Percentiles rank a stretch among this genome's conserved stretches.
Conservation (phyloP, 2,329 filamentous ascomycete genomes). For the Paracorniculantispora psalliotae region DNA sequence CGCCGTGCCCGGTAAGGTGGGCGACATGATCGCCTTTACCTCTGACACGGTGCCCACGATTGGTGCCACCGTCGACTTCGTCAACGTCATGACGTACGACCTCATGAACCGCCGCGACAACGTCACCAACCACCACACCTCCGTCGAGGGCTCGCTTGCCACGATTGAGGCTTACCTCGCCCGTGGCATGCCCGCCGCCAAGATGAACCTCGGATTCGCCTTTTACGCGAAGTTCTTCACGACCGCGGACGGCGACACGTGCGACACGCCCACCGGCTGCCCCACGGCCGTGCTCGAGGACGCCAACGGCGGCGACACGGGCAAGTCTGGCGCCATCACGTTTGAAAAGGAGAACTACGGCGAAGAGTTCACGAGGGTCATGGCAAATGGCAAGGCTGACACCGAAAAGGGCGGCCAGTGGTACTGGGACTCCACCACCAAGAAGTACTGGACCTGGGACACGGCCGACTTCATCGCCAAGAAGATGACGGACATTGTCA, state of each 20-base stretch:
- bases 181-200: constrained; percentile 48
- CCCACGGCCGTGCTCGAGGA: constrained; percentile 55
- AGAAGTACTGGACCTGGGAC: constrained; percentile 53
- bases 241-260: constrained; percentile 43
- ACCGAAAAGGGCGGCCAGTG: constrained; percentile 49
- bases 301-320: constrained; percentile 53
- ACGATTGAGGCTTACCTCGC: constrained; percentile 55
- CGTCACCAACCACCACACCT: constrained; percentile 59
- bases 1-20: constrained; percentile 57
- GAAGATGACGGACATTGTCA: constrained; percentile 44
- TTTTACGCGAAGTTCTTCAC: constrained; percentile 67
- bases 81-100: constrained; percentile 71
- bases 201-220: constrained; percentile 62
- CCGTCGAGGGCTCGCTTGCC: constrained; percentile 48
- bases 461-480: constrained; percentile 40
- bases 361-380: constrained; percentile 36
- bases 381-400: constrained; percentile 37
- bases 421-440: constrained; percentile 43
- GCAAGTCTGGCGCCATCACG: constrained; percentile 38
- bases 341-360: constrained; percentile 33
- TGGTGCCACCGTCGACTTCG: constrained; percentile 55
- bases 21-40: constrained; percentile 66
- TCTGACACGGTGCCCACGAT: constrained; percentile 52
- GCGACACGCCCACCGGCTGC: constrained; percentile 51
- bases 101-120: constrained; percentile 68